A percentile compares a stretch with the other conserved stretches of the same genome.
Evolutionary conservation across 495 filamentous ascomycete genomes (phyloP).

Genomic region (Letharia columbiana): DNA sequence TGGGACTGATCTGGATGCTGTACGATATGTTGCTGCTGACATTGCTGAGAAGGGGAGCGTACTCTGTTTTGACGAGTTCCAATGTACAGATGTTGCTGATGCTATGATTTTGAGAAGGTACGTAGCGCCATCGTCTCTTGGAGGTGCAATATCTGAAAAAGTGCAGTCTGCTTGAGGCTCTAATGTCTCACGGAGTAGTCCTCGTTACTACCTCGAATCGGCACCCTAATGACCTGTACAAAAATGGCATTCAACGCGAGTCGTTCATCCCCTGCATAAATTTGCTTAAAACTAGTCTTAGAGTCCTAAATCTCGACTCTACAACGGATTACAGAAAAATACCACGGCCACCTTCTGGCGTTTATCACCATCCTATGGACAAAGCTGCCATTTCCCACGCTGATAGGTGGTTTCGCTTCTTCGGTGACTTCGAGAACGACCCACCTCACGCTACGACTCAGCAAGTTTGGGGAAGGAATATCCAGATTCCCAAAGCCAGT

Average conservation of each 20-base stretch:
- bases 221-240: constrained; percentile 92
- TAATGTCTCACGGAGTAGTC: constrained; percentile 95
- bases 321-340: constrained; percentile 96
- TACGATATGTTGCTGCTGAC: constrained; percentile 87
- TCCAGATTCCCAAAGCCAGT: constrained; percentile 77
- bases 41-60: constrained; percentile 80
- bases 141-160: constrained; percentile 12
- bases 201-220: constrained; percentile 95
- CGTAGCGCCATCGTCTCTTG: constrained; percentile 4
- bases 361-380: constrained; percentile 84
- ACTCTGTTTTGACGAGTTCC: constrained; percentile 97
- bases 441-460: constrained; percentile 70
- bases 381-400: constrained; percentile 68
- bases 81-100: constrained; percentile 97
- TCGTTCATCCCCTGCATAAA: constrained; percentile 94
- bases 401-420: constrained; percentile 88
- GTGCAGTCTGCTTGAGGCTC: constrained; percentile 64
- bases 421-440: constrained; percentile 72
- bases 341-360: constrained; percentile 82
- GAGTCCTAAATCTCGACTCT: constrained; percentile 89
- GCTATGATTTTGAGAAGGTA: constrained; percentile 89
- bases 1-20: constrained; percentile 82
- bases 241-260: constrained; percentile 92
- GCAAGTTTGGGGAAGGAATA: constrained; percentile 87
- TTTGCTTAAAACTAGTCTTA: constrained; percentile 70